phyloP scores from a whole-genome alignment of 2,329 filamentous ascomycete species.

The Ceratocystis papillata region DNA sequence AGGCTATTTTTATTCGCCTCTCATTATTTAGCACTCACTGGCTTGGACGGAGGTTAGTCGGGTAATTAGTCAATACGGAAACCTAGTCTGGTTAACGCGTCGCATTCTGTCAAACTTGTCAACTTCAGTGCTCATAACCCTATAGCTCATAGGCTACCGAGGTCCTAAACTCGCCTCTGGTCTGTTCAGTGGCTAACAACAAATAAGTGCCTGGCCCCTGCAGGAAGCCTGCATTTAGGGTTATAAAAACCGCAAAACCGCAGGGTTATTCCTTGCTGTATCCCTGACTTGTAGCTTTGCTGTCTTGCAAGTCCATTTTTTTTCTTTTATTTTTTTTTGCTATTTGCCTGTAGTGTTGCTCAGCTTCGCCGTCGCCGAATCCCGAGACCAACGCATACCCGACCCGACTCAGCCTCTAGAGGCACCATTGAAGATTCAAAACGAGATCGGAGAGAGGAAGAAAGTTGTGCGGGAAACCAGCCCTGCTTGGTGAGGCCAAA shows the following conservation, averaged over 20 bases:
- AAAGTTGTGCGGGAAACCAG: neutral
- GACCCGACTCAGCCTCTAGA: no score
- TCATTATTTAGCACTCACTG: neutral
- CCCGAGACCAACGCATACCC: neutral
- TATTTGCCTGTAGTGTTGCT: neutral
- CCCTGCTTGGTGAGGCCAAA: no score
- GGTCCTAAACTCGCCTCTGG: neutral
- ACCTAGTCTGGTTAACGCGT: neutral
- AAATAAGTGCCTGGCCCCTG: neutral
- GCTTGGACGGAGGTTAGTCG: neutral
- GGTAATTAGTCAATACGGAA: neutral
- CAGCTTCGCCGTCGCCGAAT: slow-evolving; percentile 10
- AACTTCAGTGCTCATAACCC: neutral
- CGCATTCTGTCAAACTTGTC: slow-evolving; percentile 8
- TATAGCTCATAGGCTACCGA: neutral
- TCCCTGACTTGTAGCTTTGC: neutral
- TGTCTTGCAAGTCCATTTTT: neutral
- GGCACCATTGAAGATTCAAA: neutral
- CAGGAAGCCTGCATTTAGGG: neutral
- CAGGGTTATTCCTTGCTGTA: neutral
- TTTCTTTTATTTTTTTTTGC: neutral
- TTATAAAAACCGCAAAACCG: neutral
- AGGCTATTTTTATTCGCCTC: slow-evolving; percentile 4
- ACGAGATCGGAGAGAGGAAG: neutral
- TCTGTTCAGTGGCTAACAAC: no score